phyloP scores from a whole-genome alignment of 768 basidiomycete genomes.

The Amanita rimosa region DNA sequence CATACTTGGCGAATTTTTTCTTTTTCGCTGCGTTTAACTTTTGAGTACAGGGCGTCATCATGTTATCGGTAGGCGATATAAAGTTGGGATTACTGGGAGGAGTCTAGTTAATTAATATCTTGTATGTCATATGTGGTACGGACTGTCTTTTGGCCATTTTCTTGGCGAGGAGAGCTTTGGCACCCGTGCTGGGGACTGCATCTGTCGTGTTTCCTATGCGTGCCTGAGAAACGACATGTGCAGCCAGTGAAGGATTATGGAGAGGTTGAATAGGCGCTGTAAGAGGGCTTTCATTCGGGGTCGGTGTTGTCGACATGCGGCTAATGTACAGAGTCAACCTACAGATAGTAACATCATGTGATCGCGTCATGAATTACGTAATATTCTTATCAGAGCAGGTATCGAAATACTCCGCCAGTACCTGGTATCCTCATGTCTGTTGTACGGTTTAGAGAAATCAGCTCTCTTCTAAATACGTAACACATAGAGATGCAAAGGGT shows the following conservation, averaged over 20 bases:
- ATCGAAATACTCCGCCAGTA: neutral
- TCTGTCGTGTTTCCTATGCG: constrained; percentile 59
- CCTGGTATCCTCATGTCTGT: neutral
- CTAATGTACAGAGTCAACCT: constrained; percentile 7
- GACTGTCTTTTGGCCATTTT: constrained; percentile 85
- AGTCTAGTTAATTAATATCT: neutral
- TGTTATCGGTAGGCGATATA: constrained; percentile 89
- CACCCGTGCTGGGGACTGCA: constrained; percentile 65
- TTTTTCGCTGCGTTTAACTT: constrained; percentile 88
- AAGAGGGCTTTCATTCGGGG: constrained; percentile 58
- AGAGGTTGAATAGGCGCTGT: constrained; percentile 63
- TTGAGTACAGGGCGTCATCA: constrained; percentile 89
- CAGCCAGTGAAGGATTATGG: constrained; percentile 77
- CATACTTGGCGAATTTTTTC: constrained; percentile 87
- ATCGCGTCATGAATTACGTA: neutral
- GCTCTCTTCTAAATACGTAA: constrained; percentile 32
- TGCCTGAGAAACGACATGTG: constrained; percentile 69
- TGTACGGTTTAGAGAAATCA: neutral
- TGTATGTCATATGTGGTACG: constrained; percentile 20
- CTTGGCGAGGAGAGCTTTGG: constrained; percentile 89
- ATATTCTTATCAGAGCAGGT: neutral
- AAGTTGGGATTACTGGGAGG: constrained; percentile 71
- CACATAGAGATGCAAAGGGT: constrained; percentile 38
- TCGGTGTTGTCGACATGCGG: constrained; percentile 45
- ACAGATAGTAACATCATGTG: too few species aligned